phyloP scores from a whole-genome alignment of 257 asterid genomes.

The Forsythia viridissima region DNA sequence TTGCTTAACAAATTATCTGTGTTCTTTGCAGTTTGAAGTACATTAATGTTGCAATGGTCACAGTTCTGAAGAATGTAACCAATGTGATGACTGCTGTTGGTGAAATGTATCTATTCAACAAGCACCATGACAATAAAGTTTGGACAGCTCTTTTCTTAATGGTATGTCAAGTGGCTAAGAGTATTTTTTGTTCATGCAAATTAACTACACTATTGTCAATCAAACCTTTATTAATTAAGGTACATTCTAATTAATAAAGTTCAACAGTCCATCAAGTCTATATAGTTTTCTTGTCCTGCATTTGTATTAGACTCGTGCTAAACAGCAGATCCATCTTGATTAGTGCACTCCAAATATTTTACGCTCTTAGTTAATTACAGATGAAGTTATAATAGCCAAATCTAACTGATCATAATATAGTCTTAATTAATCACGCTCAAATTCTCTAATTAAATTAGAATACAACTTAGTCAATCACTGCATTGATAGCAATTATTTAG shows the following conservation, averaged over 20 bases:
- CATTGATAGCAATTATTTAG: background rate
- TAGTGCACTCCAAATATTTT: background rate
- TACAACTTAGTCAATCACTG: background rate
- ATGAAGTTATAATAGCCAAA: background rate
- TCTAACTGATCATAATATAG: background rate
- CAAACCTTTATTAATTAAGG: background rate
- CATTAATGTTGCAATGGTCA: conserved; percentile 96
- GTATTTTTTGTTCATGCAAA: conserved; percentile 7
- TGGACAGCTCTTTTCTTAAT: conserved; percentile 96
- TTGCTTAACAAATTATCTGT: conserved; percentile 6
- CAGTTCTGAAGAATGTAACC: conserved; percentile 94
- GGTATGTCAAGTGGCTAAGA: conserved; percentile 47
- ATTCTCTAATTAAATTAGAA: conserved; percentile 5
- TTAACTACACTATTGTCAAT: background rate
- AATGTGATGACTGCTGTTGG: conserved; percentile 97
- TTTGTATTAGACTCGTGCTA: conserved; percentile 5
- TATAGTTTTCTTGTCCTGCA: conserved; percentile 8
- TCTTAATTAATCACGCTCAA: background rate
- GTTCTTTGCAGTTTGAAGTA: conserved; percentile 69
- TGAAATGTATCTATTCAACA: conserved; percentile 88
- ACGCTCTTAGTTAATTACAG: background rate
- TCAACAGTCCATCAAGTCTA: background rate
- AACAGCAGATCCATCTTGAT: conserved; percentile 6
- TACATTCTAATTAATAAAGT: background rate
- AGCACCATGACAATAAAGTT: conserved; percentile 86